Base-by-base conservation (phyloP, 495 filamentous ascomycete species). In the Penicillium parvum region DNA sequence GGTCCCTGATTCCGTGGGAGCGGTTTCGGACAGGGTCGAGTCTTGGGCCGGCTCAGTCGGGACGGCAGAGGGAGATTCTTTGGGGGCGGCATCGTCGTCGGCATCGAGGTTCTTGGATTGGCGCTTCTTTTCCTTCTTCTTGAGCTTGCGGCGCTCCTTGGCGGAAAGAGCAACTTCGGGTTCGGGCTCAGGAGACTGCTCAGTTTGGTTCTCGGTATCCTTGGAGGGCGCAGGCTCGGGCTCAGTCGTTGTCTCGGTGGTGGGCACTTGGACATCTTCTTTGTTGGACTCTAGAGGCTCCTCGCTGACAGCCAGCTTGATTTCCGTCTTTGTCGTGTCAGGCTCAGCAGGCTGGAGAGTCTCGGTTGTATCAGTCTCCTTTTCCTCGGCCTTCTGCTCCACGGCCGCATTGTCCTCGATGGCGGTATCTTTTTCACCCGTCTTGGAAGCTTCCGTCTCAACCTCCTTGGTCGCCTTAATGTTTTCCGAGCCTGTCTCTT, bases 111-210 rank as follows among this genome's bases (percentile, higher is more conserved):
- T 50, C 29, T 62, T 58, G 26, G 61, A 68, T 40, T 65, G 65
- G 16, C 61, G 61, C 43, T 69, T 72, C 47, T 74, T 74, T 18
- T 70, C 65, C 45, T 75, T 73, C 44, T 72, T 69, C 48, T 64
- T 72, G 9, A 67, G 63, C 46, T 76, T 69, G 27, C 62, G 67
- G 28, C 68, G 72, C 30, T 66, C 61, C 32, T 67, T 69, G 15
- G 67, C 55, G 10, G 66, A 57, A 48, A 62, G 62, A 16, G 29
- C 47, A 28, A 32, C 21, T 15, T 60, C 61, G n/a, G 57, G 54
- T n/a, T 61, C 49, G 18, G 53, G 41, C 18, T 59, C 46, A 21
- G 50, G 47, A 8, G 49, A 19, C 5, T 41, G 32, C 20, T 49
- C 35, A 20, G 18, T 28, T 18, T 44, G 5, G 14, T 58, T 40